A percentile compares a stretch with the other conserved stretches of the same genome.
phyloP scores from a whole-genome alignment of 441 rosid species.

The Brassica hybrid region DNA sequence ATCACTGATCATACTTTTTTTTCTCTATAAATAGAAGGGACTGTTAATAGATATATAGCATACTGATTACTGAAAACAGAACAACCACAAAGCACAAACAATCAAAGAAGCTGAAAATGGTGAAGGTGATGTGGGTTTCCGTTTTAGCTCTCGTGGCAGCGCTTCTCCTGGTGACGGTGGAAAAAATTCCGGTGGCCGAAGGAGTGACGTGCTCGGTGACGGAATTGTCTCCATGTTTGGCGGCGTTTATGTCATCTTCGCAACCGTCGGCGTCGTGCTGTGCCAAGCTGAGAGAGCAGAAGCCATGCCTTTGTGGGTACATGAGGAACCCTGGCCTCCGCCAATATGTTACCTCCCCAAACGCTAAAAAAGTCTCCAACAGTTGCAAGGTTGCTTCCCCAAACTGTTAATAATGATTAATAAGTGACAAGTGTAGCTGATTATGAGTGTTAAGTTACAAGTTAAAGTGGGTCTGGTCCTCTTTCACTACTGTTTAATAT shows the following conservation, averaged over 20 bases:
- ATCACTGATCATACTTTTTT: neutral
- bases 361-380: conserved; percentile 78
- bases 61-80: neutral
- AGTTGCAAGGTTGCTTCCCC: conserved; percentile 78
- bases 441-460: conserved; percentile 16
- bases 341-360: conserved; percentile 67
- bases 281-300: conserved; percentile 81
- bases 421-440: conserved; percentile 9
- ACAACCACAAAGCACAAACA: neutral
- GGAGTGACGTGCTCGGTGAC: conserved; percentile 76
- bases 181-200: conserved; percentile 29
- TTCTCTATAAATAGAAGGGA: neutral
- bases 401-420: conserved; percentile 27
- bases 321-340: conserved; percentile 64
- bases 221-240: conserved; percentile 70
- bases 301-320: conserved; percentile 92
- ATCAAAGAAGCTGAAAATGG: conserved; percentile 27
- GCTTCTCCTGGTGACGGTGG: conserved; percentile 27
- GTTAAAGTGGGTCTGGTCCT: neutral
- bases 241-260: conserved; percentile 64
- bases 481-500: neutral
- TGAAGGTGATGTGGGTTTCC: conserved; percentile 25
- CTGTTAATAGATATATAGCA: neutral
- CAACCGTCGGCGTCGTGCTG: conserved; percentile 74
- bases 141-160: neutral